phyloP scores from a whole-genome alignment of 768 basidiomycete species.

The Serendipita sp. region DNA sequence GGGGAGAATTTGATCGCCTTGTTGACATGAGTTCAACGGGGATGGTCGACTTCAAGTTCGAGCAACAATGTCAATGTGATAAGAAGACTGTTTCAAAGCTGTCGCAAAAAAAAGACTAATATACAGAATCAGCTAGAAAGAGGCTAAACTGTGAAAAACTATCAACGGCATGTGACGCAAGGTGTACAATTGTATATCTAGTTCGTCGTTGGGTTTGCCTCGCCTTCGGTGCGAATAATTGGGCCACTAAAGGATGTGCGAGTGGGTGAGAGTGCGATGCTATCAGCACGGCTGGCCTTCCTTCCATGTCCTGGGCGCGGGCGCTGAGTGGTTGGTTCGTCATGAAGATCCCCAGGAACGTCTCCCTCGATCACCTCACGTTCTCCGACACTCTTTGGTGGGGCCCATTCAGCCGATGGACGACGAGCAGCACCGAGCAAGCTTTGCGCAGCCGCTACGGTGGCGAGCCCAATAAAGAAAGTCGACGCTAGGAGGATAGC shows the following conservation, averaged over 20 bases:
- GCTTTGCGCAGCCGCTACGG: background rate
- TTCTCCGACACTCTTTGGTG: background rate
- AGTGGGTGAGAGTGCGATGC: background rate
- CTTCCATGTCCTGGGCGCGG: background rate
- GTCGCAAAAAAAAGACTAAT: too few species aligned
- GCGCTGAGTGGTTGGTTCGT: background rate
- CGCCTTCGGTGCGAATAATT: background rate
- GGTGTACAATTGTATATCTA: background rate
- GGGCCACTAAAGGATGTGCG: background rate
- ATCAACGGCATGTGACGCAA: background rate
- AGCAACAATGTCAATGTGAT: too few species aligned
- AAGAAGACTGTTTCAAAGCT: too few species aligned
- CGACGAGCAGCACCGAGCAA: background rate
- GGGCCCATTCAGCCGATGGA: background rate
- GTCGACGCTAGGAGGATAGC: background rate
- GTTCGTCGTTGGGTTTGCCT: too few species aligned
- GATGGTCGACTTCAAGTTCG: background rate
- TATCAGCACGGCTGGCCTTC: background rate
- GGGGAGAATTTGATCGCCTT: background rate
- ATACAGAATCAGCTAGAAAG: background rate
- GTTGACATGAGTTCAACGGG: background rate
- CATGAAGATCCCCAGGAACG: background rate
- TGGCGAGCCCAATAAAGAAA: background rate
- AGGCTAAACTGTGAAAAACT: background rate
- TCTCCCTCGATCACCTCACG: background rate